A percentile compares a stretch with the other conserved stretches of the same genome.
Evolutionary conservation across 371 early-diverging fungal species (phyloP).

Genomic region (Mortierella sp.): DNA sequence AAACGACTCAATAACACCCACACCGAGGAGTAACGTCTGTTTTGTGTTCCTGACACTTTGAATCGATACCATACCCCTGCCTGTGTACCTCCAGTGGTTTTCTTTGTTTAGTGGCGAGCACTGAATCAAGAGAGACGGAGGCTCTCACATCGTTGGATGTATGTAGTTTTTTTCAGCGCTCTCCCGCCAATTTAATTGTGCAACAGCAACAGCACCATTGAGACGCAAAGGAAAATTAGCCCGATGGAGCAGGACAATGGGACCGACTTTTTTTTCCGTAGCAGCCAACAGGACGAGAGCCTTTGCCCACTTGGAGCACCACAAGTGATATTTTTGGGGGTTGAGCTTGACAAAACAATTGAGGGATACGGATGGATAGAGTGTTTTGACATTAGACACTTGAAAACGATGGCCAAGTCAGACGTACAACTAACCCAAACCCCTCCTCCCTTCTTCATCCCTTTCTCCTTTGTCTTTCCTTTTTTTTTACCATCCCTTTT

Average conservation of each 20-base stretch:
- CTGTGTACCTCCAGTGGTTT: neutral
- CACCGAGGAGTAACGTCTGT: neutral
- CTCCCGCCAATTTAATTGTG: slow-evolving; percentile 7
- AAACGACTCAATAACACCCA: neutral
- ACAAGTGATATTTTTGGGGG: slow-evolving; percentile 7
- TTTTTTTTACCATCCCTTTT: neutral
- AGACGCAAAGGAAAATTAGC: neutral
- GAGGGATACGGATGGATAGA: neutral
- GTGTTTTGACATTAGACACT: neutral
- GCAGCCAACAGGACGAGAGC: slow-evolving; percentile 6
- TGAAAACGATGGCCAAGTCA: neutral
- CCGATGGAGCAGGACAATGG: neutral
- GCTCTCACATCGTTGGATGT: neutral
- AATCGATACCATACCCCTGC: neutral
- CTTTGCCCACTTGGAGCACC: slow-evolving; percentile 12
- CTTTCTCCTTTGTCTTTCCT: neutral
- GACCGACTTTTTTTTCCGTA: neutral
- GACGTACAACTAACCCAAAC: neutral
- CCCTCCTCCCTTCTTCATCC: neutral
- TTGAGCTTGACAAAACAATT: neutral
- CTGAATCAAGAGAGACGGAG: neutral
- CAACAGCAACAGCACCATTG: neutral
- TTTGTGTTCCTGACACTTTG: neutral
- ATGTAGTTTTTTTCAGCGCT: neutral
- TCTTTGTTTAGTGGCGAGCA: neutral